Conservation (phyloP, 331 rosid genomes). For the Prunus yedoensis region DNA sequence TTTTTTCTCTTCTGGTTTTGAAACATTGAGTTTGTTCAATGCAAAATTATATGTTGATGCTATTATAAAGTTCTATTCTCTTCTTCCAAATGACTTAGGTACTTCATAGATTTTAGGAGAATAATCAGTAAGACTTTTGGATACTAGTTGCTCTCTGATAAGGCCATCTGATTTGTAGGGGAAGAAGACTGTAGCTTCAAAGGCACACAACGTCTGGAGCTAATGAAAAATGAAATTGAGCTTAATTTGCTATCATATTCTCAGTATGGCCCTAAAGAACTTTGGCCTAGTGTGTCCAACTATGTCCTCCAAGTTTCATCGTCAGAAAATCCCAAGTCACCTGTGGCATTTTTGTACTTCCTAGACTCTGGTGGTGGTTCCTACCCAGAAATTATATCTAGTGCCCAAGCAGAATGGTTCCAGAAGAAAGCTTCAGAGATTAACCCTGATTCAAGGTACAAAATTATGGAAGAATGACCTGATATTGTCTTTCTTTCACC, state of each 20-base stretch:
- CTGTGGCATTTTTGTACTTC: constrained; percentile 65
- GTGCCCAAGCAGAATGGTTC: constrained; percentile 72
- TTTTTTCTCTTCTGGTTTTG: background rate
- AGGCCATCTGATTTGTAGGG: constrained; percentile 15
- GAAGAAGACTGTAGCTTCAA: constrained; percentile 64
- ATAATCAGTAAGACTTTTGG: background rate
- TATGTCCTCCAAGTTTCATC: constrained; percentile 57
- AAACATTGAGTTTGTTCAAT: background rate
- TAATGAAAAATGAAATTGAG: constrained; percentile 60
- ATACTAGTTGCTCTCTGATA: background rate
- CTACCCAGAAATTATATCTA: constrained; percentile 75
- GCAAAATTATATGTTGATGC: too few relatives aligned
- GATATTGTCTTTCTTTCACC: background rate
- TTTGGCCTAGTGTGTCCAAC: constrained; percentile 86
- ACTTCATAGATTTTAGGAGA: background rate
- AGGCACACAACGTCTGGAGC: constrained; percentile 59
- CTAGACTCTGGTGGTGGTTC: constrained; percentile 95
- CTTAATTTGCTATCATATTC: constrained; percentile 48
- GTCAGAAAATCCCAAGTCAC: constrained; percentile 37
- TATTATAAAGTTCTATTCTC: background rate
- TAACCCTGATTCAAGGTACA: constrained; percentile 64
- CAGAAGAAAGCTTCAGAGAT: constrained; percentile 39
- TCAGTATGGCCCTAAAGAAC: constrained; percentile 57
- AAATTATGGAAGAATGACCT: background rate
- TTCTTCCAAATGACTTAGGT: background rate